Conservation (phyloP, 163 green algal species). For the Coccomyxa subellipsoidea region DNA sequence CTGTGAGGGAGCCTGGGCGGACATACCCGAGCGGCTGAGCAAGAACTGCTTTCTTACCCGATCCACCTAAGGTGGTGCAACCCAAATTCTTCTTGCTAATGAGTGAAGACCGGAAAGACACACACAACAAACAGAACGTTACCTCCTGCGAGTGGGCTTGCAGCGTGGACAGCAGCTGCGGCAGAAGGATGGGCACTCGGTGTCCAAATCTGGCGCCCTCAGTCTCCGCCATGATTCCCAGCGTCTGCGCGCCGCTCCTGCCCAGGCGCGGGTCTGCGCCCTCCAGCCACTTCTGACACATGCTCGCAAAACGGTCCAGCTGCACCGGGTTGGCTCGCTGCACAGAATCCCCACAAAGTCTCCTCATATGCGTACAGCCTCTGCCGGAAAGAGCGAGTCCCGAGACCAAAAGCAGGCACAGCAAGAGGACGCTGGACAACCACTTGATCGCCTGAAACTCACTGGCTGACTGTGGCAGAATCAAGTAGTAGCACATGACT, state of each 20-base stretch:
- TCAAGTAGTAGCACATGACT: too few species aligned
- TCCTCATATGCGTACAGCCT: too few species aligned
- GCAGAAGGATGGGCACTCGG: conserved; percentile 34
- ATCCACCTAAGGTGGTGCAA: too few species aligned
- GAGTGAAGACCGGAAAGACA: background rate
- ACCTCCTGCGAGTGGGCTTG: background rate
- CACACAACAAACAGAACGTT: background rate
- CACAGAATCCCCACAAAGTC: background rate
- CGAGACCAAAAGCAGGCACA: too few species aligned
- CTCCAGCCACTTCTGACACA: conserved; percentile 59
- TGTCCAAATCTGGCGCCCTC: conserved; percentile 51
- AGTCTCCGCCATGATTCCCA: conserved; percentile 64
- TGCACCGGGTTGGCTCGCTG: conserved; percentile 22
- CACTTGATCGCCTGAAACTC: too few species aligned
- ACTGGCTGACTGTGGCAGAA: too few species aligned
- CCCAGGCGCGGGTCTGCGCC: conserved; percentile 43
- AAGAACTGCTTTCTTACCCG: too few species aligned
- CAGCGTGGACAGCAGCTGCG: conserved; percentile 26
- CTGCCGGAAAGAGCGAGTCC: too few species aligned
- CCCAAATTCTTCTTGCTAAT: too few species aligned
- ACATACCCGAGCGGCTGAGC: too few species aligned
- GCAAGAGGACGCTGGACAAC: too few species aligned
- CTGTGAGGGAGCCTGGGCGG: too few species aligned
- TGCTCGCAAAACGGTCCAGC: conserved; percentile 42
- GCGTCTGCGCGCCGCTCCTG: conserved; percentile 48